Base-by-base conservation (phyloP, 2,329 filamentous ascomycete species). In the Emmonsia crescens region DNA sequence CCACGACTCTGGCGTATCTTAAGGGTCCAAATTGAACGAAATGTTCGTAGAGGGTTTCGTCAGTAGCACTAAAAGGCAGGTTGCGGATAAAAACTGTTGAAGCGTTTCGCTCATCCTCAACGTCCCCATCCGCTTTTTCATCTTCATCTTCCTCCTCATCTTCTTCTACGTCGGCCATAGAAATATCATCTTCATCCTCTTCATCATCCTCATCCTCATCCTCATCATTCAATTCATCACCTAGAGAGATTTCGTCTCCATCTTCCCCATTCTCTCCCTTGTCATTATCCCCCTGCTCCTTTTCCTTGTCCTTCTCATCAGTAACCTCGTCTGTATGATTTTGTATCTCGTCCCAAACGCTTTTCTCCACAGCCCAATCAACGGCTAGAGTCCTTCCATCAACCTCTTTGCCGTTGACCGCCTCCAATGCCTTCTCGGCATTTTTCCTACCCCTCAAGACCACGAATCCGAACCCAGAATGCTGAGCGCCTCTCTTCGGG, bases 301-400 rank as follows among this genome's bases (percentile, higher is more conserved):
- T 71, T 72, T 74, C 63, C 29, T 69, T 66, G 2, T 66, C 68
- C 27, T 74, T 69, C 59, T 64, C 61, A 21, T 68, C 63, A 9
- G 66, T 66, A 52, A 68, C 65, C 5, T 77, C 74, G 1, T 75
- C 74, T 29, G 69, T 68, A 54, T 78, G 72, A 60, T 85, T 81
- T 46, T 79, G 78, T 65, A 85, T 79, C 64, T 85, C 81, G 64
- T 92, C 83, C 91, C 91, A 99, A 6, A 87, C 85, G 49, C 87
- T 82, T 77, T 95, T 96, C 64, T 96, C 91, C 3, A 97, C 91
- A 38, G 95, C 93, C 90, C 91, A 99, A 76, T 99, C 94, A 6
- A 99, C 94, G 33, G 93, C 94, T 64, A 99, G 76, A 9, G 87
- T 88, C 69, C 94, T 84, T 1, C 92, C 94, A 72, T 96, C 92